A percentile compares a stretch with the other conserved stretches of the same genome.
Conservation (phyloP, 2,329 filamentous ascomycete genomes). For the Beauveria sp. region DNA sequence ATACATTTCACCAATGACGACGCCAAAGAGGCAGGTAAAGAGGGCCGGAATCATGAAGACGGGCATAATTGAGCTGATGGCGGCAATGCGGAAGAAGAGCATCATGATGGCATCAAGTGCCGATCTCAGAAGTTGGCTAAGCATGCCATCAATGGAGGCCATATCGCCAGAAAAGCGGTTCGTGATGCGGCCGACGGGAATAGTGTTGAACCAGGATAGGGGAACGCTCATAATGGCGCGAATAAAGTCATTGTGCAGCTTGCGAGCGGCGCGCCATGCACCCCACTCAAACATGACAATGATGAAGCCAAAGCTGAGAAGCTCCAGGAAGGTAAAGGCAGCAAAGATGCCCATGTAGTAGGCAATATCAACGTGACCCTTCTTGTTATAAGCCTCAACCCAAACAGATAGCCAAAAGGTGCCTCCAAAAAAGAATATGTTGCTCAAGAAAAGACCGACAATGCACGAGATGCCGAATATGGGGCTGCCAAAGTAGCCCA, state of each 20-base stretch:
- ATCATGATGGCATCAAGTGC: conserved; percentile 34
- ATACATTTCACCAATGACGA: conserved; percentile 42
- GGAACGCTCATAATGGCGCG: conserved; percentile 44
- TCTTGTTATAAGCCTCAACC: conserved; percentile 42
- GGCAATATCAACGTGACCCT: conserved; percentile 34
- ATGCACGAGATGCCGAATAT: conserved; percentile 33
- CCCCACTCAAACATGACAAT: conserved; percentile 45
- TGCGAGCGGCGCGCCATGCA: conserved; percentile 47
- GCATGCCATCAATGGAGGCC: conserved; percentile 42
- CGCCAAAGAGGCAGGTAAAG: conserved; percentile 36
- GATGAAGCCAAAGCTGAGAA: conserved; percentile 32
- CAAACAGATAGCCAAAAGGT: conserved; percentile 44
- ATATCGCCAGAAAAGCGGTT: conserved; percentile 52
- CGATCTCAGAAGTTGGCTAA: conserved; percentile 37
- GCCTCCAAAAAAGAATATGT: conserved; percentile 33
- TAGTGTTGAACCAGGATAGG: conserved; percentile 48
- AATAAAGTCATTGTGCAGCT: conserved; percentile 45
- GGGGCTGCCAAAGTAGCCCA: conserved; percentile 42
- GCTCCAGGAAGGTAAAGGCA: conserved; percentile 34
- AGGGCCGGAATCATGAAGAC: conserved; percentile 41
- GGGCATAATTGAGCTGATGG: conserved; percentile 44
- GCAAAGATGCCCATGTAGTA: conserved; percentile 49
- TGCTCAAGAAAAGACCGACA: conserved; percentile 30
- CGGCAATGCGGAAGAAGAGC: conserved; percentile 37
- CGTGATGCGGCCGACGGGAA: conserved; percentile 43